These are phyloP conservation scores for Gracilaria vermiculophylla DNA, from an alignment of 23 red algal species.

Conservation along the genomic window DNA sequence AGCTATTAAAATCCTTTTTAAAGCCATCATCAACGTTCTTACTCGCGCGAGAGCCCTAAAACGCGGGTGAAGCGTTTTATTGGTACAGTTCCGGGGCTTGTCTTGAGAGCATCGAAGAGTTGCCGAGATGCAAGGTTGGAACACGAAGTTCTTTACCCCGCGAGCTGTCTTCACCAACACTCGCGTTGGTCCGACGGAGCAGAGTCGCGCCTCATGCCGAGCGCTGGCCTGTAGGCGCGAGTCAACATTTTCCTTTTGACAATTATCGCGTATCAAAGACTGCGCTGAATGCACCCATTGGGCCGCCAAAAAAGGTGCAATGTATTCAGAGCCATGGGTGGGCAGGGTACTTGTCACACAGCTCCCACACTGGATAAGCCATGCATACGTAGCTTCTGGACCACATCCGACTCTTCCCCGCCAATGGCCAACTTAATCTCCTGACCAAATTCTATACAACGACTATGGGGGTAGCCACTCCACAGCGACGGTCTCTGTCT, in stretches of 20 bases:
- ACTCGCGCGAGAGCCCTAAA: neutral
- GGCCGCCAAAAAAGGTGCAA: neutral
- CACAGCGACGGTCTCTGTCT: neutral
- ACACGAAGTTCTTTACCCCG: too few species aligned
- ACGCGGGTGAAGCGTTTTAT: neutral
- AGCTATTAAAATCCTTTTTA: neutral
- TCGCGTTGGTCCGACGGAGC: too few species aligned
- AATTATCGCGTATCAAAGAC: neutral
- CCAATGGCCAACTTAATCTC: slow-evolving; percentile 10
- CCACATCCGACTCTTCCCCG: neutral
- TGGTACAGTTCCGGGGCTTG: too few species aligned
- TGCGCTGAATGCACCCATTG: neutral
- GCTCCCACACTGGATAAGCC: neutral
- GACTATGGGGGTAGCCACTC: neutral
- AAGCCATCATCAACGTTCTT: neutral
- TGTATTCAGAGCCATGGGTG: neutral
- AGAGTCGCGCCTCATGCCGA: too few species aligned
- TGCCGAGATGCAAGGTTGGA: too few species aligned
- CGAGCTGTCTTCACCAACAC: too few species aligned
- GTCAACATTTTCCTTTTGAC: neutral
- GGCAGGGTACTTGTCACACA: neutral
- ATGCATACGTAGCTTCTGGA: neutral
- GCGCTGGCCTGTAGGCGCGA: too few species aligned
- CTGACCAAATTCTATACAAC: neutral
- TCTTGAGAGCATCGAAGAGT: too few species aligned